Percentiles rank a stretch among this genome's conserved stretches.
These are phyloP conservation scores for Clathrus columnatus DNA, from an alignment of 768 basidiomycete species.

Conservation along the genomic window DNA sequence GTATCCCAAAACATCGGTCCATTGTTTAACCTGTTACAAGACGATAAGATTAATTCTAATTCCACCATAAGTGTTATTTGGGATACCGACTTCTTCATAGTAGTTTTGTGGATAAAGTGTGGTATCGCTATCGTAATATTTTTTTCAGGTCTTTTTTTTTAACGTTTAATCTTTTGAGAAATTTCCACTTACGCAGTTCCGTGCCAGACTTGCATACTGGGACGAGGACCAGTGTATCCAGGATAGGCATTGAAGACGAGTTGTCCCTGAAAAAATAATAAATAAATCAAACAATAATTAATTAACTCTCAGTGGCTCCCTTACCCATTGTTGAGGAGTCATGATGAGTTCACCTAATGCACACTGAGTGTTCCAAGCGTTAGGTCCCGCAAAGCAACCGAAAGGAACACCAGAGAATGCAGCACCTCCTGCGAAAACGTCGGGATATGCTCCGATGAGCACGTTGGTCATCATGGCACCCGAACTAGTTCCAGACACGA, in stretches of 20 bases:
- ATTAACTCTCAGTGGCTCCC: neutral
- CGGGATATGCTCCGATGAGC: constrained; percentile 44
- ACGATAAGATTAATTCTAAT: no score
- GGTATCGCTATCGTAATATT: constrained; percentile 38
- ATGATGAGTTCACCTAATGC: constrained; percentile 34
- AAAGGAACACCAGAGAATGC: constrained; percentile 46
- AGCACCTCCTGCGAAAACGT: constrained; percentile 41
- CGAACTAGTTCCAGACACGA: constrained; percentile 42
- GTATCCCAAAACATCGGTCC: constrained; percentile 47
- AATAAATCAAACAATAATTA: neutral
- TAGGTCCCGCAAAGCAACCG: constrained; percentile 43
- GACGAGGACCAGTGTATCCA: constrained; percentile 41
- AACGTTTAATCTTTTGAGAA: neutral
- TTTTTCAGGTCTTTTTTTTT: neutral
- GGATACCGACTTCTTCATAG: constrained; percentile 27
- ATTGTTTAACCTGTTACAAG: constrained; percentile 44
- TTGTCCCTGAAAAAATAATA: constrained; percentile 27
- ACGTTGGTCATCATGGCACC: constrained; percentile 58
- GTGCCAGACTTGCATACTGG: constrained; percentile 48
- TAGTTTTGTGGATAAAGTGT: constrained; percentile 44
- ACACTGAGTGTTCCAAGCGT: constrained; percentile 40
- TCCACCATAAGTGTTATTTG: no score
- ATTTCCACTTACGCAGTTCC: constrained; percentile 31
- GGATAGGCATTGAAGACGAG: constrained; percentile 39
- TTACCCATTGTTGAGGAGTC: constrained; percentile 38